A percentile compares a stretch with the other conserved stretches of the same genome.
phyloP scores from a whole-genome alignment of 139 green algal species.

The Chlorella sp. region DNA sequence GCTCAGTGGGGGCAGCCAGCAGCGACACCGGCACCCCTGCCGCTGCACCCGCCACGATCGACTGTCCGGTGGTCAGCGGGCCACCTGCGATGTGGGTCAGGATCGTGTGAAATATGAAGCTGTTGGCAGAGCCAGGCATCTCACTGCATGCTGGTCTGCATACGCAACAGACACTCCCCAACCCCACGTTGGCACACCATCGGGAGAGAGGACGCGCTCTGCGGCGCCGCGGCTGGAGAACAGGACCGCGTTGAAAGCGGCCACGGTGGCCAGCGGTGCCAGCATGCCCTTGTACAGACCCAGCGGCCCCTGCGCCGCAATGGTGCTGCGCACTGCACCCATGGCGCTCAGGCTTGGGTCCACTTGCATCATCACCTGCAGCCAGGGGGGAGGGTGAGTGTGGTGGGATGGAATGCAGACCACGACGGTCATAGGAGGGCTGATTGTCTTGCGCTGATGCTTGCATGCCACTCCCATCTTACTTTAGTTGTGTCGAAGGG shows the following conservation, averaged over 20 bases:
- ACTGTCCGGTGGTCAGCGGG: conserved; percentile 61
- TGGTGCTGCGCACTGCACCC: conserved; percentile 34
- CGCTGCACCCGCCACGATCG: conserved; percentile 58
- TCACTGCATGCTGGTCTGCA: too few species aligned
- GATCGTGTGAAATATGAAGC: too few species aligned
- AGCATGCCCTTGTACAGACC: conserved; percentile 82
- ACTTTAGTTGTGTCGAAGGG: conserved; percentile 82
- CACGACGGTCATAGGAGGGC: too few species aligned
- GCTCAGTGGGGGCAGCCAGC: conserved; percentile 84
- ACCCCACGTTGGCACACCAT: conserved; percentile 45
- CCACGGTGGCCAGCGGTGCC: conserved; percentile 82
- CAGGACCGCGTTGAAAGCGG: conserved; percentile 83
- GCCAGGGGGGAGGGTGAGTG: too few species aligned
- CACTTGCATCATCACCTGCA: background rate
- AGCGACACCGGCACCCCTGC: conserved; percentile 77
- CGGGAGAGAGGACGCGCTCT: conserved; percentile 67
- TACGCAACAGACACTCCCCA: too few species aligned
- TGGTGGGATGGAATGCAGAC: too few species aligned
- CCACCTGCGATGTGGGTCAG: too few species aligned
- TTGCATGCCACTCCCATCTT: background rate
- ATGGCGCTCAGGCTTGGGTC: background rate
- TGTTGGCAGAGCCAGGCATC: too few species aligned
- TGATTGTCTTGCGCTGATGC: too few species aligned
- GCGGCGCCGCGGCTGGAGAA: conserved; percentile 73
- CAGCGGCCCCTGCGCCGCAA: conserved; percentile 61